These are phyloP conservation scores for Globisporangium sylvaticum DNA, from an alignment of 352 stramenopile species.

Conservation along the genomic window DNA sequence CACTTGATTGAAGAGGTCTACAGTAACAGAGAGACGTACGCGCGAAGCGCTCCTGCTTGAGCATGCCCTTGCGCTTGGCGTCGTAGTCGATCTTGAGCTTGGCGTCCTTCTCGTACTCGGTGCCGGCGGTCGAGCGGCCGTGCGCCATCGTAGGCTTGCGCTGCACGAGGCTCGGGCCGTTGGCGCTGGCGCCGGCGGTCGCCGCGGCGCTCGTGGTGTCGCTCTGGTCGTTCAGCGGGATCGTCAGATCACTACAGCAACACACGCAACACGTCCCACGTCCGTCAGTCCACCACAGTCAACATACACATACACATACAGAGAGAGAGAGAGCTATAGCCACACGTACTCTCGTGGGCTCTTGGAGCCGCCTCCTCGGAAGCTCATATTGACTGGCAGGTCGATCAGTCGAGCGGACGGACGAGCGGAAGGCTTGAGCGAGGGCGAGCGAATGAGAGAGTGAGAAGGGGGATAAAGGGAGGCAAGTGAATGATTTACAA, in stretches of 20 bases:
- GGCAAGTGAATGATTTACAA: no score
- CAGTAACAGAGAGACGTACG: constrained; percentile 14
- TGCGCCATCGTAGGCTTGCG: constrained; percentile 4
- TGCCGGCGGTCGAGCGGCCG: constrained; percentile 29
- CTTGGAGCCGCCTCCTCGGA: no score
- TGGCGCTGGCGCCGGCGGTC: constrained; percentile 26
- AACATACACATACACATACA: not conserved
- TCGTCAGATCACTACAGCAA: constrained; percentile 24
- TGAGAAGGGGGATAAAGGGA: no score
- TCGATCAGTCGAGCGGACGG: no score
- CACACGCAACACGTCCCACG: no score
- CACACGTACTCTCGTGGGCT: no score
- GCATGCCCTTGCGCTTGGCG: constrained; percentile 18
- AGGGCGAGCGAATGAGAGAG: no score
- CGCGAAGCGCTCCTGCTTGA: constrained; percentile 22
- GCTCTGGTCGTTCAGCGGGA: constrained; percentile 28
- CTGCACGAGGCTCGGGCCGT: constrained; percentile 3
- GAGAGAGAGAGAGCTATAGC: no score
- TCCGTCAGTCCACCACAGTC: not conserved
- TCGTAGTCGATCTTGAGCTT: constrained; percentile 28
- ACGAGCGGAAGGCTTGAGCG: no score
- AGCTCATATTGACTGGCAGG: no score
- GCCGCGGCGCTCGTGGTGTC: constrained; percentile 18
- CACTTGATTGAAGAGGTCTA: not conserved
- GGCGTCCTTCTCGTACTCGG: constrained; percentile 22